Evolutionary conservation across 257 asterid species (phyloP), one percentile per base, ranked within the genome.

Genomic region (Buddleja alternifolia): DNA sequence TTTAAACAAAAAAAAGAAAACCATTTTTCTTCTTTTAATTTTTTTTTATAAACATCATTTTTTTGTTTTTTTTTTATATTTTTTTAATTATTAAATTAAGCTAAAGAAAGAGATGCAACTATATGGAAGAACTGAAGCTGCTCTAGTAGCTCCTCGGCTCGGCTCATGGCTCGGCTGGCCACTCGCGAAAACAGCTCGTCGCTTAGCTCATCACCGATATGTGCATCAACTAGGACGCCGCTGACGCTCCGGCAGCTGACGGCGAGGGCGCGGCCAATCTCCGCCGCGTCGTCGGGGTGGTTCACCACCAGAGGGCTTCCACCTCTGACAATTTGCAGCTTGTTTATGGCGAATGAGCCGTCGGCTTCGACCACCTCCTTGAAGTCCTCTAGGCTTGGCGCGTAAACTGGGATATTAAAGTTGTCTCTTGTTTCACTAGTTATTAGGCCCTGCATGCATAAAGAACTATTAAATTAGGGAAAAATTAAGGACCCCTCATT

Each of bases 221-320:
- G 98, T 4, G 97, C 99, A 10, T 94, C 99, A 0, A 94, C 99
- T 0, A 94, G 87, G 66, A 94, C 99, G 1, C 93, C 97, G 59
- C 89, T 76, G 0, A 94, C 90, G 16, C 98, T 94, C 12, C 94
- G 83, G 58, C 98, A 94, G 62, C 95, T 91, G 69, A 66, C 89
- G 67, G 95, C 98, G 2, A 94, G 72, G 16, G 92, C 97, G 8
- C 87, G 93, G 32, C 99, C 99, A 7, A 91, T 72, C 86, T 94
- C 99, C 0, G 81, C 92, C n/a, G 81, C 84, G 32, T 94, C 95
- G 0, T 86, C 91, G 0, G 98, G 97, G 52, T 77, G 90, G 78
- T 60, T 81, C 11, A 94, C 96, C 60, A 94, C 98, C 50, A 91
- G 84, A 9, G 99, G 99, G 76, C 99, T 93, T 0, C 99, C 99